Base-by-base conservation (phyloP, 352 stramenopile genomes). In the Phytophthora kernoviae region DNA sequence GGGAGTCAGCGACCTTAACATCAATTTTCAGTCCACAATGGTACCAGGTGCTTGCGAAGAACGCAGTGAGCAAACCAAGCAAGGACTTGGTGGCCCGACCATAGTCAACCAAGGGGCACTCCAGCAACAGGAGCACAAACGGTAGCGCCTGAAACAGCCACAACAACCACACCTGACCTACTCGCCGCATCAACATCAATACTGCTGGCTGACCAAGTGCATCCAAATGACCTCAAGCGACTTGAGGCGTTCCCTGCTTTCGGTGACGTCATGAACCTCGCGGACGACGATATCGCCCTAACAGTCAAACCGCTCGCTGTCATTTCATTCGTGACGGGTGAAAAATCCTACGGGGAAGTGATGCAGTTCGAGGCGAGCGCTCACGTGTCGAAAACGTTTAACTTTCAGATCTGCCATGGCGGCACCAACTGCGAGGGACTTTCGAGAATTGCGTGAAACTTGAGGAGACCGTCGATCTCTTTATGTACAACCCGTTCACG, bases 401-500 rank as follows among this genome's bases (percentile, higher is more conserved):
- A 76, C 36, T 82, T 87, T 49, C 64, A 79, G 34, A 46, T 73
- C 12, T 76, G 70, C 43, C 55, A 59, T 1, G 12, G 10, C 1
- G 54, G 63, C 18, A 26, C 46, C n/a, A 66, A 54, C 52, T 61
- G 43, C 26, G 32, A 52, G 44, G 33, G 1, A 37, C 49, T 9
- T 84, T 66, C 45, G 49, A 70, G 20, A 73, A 80, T 26, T 75
- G 55, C 43, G 59, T 87, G 48, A 20, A 71, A 20, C 45, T 89
- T 7, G 10, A 45, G 5, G 54, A 82, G 9, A 44, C 37, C 0
- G 65, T 75, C 1, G 75, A 89, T 21, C 51, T 91, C 34, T 89
- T 81, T 62, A 67, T 84, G 65, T 89, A 86, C 70, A 87, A 87
- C 27, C 79, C 81, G 46, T 84, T 86, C 60, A 72, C 61, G 8